These are phyloP conservation scores for Sedum album DNA, from an alignment of 164 flowering plant genomes.

Conservation along the genomic window DNA sequence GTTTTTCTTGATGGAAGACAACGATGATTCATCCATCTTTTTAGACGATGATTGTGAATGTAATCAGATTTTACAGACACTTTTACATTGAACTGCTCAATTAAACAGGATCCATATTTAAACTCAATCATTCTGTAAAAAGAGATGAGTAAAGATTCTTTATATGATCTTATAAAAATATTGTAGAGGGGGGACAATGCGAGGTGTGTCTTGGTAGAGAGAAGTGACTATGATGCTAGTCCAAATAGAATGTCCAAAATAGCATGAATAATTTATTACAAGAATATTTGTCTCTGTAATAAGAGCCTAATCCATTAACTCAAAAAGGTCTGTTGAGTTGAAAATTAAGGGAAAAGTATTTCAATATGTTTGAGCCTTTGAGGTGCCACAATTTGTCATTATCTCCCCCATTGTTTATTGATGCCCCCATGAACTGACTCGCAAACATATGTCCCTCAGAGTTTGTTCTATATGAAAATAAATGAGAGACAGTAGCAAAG, in stretches of 20 bases:
- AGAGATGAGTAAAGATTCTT: neutral
- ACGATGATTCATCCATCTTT: neutral
- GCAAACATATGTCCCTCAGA: neutral
- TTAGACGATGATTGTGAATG: neutral
- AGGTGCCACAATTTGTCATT: neutral
- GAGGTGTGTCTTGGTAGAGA: neutral
- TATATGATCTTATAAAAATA: neutral
- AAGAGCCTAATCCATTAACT: neutral
- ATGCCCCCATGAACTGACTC: neutral
- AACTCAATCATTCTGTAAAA: neutral
- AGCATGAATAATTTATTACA: neutral
- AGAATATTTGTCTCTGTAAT: constrained; percentile 2
- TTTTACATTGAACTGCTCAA: neutral
- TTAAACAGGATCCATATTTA: neutral
- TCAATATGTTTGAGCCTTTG: neutral
- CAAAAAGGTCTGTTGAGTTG: neutral
- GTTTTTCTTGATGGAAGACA: neutral
- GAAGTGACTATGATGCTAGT: constrained; percentile 1
- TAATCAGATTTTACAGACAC: neutral
- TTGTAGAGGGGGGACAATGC: neutral
- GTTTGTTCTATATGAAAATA: neutral
- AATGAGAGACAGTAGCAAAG: neutral
- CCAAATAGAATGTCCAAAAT: constrained; percentile 11
- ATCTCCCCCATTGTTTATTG: neutral
- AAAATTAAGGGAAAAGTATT: neutral